phyloP scores from a whole-genome alignment of 2,329 filamentous ascomycete species.

The Epichloe sibirici region DNA sequence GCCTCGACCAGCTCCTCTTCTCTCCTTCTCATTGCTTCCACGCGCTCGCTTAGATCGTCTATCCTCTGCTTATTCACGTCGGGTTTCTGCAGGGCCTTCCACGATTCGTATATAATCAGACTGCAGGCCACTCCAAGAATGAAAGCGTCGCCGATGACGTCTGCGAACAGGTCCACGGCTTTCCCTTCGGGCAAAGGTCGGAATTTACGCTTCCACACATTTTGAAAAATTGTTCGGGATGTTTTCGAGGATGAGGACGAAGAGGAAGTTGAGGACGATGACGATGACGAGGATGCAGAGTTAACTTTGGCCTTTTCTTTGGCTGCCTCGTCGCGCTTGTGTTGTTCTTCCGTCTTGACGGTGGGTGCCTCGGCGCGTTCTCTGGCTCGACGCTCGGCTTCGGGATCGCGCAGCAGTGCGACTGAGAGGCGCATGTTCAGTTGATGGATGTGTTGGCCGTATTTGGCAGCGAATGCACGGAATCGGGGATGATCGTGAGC shows the following conservation, averaged over 20 bases:
- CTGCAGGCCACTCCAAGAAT: slow-evolving; percentile 46
- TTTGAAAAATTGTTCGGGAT: slow-evolving; percentile 26
- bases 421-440: slow-evolving; percentile 55
- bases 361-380: slow-evolving; percentile 52
- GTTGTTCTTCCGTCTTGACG: slow-evolving; percentile 52
- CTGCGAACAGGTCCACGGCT: slow-evolving; percentile 54
- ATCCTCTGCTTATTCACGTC: slow-evolving; percentile 43
- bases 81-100: slow-evolving; percentile 46
- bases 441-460: slow-evolving; percentile 53
- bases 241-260: slow-evolving; percentile 12
- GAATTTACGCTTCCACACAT: slow-evolving; percentile 51
- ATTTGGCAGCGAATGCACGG: slow-evolving; percentile 45
- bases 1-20: slow-evolving; percentile 36
- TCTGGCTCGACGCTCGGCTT: slow-evolving; percentile 45
- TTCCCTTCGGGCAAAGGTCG: slow-evolving; percentile 50
- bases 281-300: background rate
- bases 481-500: slow-evolving; percentile 53
- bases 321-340: slow-evolving; percentile 38
- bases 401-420: slow-evolving; percentile 42
- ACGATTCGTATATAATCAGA: slow-evolving; percentile 50
- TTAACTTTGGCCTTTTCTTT: slow-evolving; percentile 23
- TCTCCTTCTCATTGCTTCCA: slow-evolving; percentile 36
- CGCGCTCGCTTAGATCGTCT: slow-evolving; percentile 32
- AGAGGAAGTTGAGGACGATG: background rate
- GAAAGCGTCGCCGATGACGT: slow-evolving; percentile 51